These are phyloP conservation scores for Biscutella auriculata DNA, from an alignment of 441 rosid genomes.

Conservation along the genomic window DNA sequence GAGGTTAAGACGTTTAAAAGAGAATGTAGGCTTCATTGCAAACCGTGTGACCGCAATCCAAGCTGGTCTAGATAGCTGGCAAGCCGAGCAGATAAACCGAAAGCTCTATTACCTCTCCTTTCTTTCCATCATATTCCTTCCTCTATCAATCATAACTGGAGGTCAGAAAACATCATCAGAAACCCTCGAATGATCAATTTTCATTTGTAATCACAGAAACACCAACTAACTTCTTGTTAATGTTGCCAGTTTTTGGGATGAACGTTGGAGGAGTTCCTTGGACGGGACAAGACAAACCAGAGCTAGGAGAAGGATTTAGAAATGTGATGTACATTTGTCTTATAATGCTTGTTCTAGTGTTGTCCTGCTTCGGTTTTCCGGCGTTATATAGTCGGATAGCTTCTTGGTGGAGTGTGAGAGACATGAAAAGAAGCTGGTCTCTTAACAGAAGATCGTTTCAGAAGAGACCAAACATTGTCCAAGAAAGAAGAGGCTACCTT, in stretches of 20 bases:
- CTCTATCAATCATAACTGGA: slow-evolving; percentile 83
- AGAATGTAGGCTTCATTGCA: slow-evolving; percentile 80
- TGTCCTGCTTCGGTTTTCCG: slow-evolving; percentile 66
- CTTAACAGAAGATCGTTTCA: slow-evolving; percentile 60
- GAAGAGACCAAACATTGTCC: slow-evolving; percentile 33
- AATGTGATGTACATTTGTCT: slow-evolving; percentile 72
- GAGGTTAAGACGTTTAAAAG: slow-evolving; percentile 74
- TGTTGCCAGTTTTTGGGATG: slow-evolving; percentile 78
- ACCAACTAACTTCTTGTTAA: not conserved
- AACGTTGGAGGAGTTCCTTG: slow-evolving; percentile 98
- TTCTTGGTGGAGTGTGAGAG: slow-evolving; percentile 44
- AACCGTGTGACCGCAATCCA: slow-evolving; percentile 83
- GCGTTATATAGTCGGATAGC: slow-evolving; percentile 30
- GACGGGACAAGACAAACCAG: slow-evolving; percentile 61
- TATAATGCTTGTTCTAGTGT: slow-evolving; percentile 39
- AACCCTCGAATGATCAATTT: not conserved
- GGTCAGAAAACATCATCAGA: slow-evolving; percentile 29
- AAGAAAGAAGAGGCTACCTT: slow-evolving; percentile 59
- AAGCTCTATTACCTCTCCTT: slow-evolving; percentile 85
- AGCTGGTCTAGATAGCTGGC: slow-evolving; percentile 90
- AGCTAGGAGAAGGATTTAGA: slow-evolving; percentile 54
- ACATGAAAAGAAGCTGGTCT: slow-evolving; percentile 55
- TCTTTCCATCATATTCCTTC: slow-evolving; percentile 83
- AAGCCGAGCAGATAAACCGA: slow-evolving; percentile 80
- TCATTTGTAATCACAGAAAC: not conserved